Conservation (phyloP, 257 asterid species). For the Lithospermum erythrorhizon region DNA sequence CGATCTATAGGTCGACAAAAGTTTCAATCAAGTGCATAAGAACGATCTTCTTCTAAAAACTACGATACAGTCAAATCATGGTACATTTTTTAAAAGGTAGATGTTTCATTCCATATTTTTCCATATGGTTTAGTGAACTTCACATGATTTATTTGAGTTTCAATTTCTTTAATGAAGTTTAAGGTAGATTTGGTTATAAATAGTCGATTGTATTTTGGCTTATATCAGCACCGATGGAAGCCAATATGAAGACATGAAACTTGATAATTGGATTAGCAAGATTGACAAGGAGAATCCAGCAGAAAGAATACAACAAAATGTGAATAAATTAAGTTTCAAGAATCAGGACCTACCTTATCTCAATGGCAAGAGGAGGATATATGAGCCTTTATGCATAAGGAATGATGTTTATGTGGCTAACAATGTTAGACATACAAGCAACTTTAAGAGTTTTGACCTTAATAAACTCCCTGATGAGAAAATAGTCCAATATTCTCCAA, state of each 20-base stretch:
- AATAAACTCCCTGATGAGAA: background rate
- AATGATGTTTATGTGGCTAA: background rate
- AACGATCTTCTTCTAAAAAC: background rate
- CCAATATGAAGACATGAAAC: background rate
- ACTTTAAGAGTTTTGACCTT: background rate
- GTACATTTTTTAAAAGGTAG: background rate
- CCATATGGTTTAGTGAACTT: no score
- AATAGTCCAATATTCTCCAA: no score
- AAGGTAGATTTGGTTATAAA: no score
- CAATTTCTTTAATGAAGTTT: no score
- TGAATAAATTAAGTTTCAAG: no score
- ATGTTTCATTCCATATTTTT: no score
- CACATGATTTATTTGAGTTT: no score
- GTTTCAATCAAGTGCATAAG: background rate
- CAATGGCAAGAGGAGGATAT: no score
- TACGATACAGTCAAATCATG: background rate
- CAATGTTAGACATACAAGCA: background rate
- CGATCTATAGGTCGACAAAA: background rate
- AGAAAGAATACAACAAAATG: no score
- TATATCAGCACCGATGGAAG: background rate
- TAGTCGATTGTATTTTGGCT: background rate
- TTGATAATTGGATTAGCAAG: background rate
- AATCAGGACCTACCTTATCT: no score
- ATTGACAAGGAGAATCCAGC: background rate
- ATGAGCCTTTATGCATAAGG: no score